These are phyloP conservation scores for Otatea glauca DNA, from an alignment of 176 grass and related monocot species.

Conservation along the genomic window DNA sequence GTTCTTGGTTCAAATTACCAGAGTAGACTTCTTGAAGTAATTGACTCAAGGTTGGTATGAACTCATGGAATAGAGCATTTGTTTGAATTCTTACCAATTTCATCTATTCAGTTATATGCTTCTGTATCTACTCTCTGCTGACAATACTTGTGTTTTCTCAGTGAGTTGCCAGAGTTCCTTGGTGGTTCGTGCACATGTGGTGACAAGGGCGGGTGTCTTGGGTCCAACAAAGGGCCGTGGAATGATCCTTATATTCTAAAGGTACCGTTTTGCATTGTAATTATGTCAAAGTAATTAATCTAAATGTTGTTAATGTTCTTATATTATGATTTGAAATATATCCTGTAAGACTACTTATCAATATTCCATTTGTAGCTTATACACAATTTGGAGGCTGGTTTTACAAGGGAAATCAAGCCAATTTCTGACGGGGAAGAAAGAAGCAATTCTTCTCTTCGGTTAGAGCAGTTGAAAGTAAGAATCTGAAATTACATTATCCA, in stretches of 20 bases:
- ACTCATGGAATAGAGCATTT: background rate
- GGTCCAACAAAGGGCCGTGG: slow-evolving; percentile 95
- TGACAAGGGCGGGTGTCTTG: slow-evolving; percentile 84
- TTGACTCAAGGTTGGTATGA: slow-evolving; percentile 75
- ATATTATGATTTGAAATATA: background rate
- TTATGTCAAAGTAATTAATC: background rate
- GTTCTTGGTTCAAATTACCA: slow-evolving; percentile 90
- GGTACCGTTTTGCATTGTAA: slow-evolving; percentile 38
- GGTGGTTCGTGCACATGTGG: slow-evolving; percentile 85
- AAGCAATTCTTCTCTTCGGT: slow-evolving; percentile 37
- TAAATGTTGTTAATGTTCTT: background rate
- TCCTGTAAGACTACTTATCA: slow-evolving; percentile 16
- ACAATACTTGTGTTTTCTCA: slow-evolving; percentile 52
- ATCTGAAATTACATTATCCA: slow-evolving; percentile 17
- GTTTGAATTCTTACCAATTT: slow-evolving; percentile 25
- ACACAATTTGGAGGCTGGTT: slow-evolving; percentile 65
- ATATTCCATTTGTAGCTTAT: slow-evolving; percentile 55
- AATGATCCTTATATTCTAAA: slow-evolving; percentile 87
- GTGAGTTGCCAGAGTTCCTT: slow-evolving; percentile 95
- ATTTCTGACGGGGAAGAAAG: slow-evolving; percentile 62
- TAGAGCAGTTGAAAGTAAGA: slow-evolving; percentile 65
- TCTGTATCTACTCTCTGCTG: background rate
- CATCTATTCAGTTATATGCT: background rate
- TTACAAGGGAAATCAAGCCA: slow-evolving; percentile 55
- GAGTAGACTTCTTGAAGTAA: slow-evolving; percentile 84